Base-by-base conservation (phyloP, 306 rosid genomes). In the Quercus rubra region DNA sequence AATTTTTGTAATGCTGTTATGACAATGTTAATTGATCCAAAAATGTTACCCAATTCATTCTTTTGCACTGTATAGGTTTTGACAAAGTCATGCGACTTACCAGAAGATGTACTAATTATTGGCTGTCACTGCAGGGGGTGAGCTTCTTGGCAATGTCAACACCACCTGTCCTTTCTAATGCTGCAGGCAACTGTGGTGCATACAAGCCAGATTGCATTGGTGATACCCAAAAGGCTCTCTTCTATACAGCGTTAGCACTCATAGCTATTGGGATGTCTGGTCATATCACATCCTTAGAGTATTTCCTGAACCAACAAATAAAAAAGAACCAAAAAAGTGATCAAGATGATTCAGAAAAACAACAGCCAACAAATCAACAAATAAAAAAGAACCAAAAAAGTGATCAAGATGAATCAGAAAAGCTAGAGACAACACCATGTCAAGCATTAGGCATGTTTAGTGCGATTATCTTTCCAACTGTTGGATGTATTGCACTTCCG, bases 401-500 rank as follows among this genome's bases (percentile, higher is more conserved):
- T 33, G 35, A 1, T 33, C 38, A 33, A 33, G 38, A 33, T 1
- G 1, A 33, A 1, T 33, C 38, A 1, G 38, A 41, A 41, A 9
- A 41, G 46, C 46, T 0, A 0, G 0, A 8, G 0, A 0, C 2
- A 35, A 35, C 9, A 1, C 12, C 1, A 41, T 0, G 12, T 0
- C 46, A 41, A 41, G 46, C 0, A 3, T 0, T 3, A 5, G 57
- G 58, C 7, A 0, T 30, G 2, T 41, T 25, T 15, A 8, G 7
- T 17, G 12, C 51, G 74, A 1, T 75, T 13, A 4, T 81, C n/a
- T 46, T 75, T 71, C 38, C 79, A 7, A 1, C 55, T 20, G 38
- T 35, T 20, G 89, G 84, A 54, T 71, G 59, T 19, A 28, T 75
- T 25, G 82, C 46, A 41, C 46, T 41, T 41, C 46, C 46, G 0